Evolutionary conservation across 345 rosid genomes (phyloP), one percentile per base, ranked within the genome.

Genomic region (Pugionium dolabratum): DNA sequence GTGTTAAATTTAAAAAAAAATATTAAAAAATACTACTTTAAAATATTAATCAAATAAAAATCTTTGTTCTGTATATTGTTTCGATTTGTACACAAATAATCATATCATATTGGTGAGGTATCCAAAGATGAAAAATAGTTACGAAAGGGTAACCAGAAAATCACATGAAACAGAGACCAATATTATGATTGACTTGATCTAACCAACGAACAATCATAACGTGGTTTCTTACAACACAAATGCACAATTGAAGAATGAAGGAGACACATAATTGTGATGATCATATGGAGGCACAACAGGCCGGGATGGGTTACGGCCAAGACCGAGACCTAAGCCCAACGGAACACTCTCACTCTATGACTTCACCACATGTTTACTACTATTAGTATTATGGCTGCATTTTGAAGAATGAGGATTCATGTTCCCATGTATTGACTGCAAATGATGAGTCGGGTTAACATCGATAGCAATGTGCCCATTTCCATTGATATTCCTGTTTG

Each of bases 281-380:
- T 82, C 79, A 83, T 10, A 83, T 10, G 77, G 73, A 69, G 86
- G 72, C 41, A 57, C 66, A 54, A 64, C 73, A 7, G 88, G 71
- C 36, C 88, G 84, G n/a, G 49, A 62, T 11, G 73, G 48, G 50
- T 70, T 80, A 57, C 90, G 80, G 18, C 90, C 89, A 46, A 83
- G 86, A 67, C 91, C 97, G 31, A 81, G 82, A 62, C 97, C 91
- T 77, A 88, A 66, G 4, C 97, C 96, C 74, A 79, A 28, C 0
- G 96, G 97, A 28, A 66, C 60, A 1, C 64, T 69, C 34, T 85
- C 91, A 2, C 69, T 65, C 76, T 79, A 82, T 7, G 76, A 44
- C 72, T 75, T 78, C 7, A 67, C 76, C 18, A 18, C 18, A n/a
- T 77, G 71, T 49, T 65, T 77, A 56, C 66, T 53, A 77, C 82